phyloP scores from a whole-genome alignment of 179 eudicot species.

The Corrigiola litoralis region DNA sequence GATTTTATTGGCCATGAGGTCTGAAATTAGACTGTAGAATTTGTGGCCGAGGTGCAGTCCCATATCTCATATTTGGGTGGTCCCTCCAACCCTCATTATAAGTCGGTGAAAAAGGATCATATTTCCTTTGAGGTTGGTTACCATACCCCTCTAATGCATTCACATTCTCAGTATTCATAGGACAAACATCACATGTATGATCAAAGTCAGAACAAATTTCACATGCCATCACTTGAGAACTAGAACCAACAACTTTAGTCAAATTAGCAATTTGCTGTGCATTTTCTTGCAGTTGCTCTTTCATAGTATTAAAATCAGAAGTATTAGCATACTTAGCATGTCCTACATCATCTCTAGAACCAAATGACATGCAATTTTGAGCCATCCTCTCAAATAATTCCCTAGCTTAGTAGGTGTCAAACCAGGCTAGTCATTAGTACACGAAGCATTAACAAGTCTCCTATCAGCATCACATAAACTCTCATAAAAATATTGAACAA shows the following conservation, averaged over 20 bases:
- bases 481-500: slow-evolving; percentile 3
- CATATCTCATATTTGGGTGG: not conserved
- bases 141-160: not conserved
- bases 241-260: not conserved
- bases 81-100: not conserved
- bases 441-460: too few relatives aligned
- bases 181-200: not conserved
- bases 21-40: too few relatives aligned
- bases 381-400: not conserved
- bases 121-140: not conserved
- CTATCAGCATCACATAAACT: slow-evolving; percentile 4
- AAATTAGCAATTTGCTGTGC: not conserved
- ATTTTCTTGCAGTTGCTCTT: slow-evolving; percentile 1
- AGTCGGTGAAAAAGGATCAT: slow-evolving; percentile 5
- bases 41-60: not conserved
- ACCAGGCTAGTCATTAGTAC: not conserved
- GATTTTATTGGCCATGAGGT: not conserved
- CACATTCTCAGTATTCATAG: not conserved
- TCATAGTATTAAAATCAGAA: not conserved
- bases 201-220: not conserved
- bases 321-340: not conserved
- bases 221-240: not conserved
- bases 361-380: not conserved
- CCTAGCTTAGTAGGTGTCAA: not conserved
- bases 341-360: not conserved